Base-by-base conservation (phyloP, 352 stramenopile species). In the Elongisporangium prolatum region DNA sequence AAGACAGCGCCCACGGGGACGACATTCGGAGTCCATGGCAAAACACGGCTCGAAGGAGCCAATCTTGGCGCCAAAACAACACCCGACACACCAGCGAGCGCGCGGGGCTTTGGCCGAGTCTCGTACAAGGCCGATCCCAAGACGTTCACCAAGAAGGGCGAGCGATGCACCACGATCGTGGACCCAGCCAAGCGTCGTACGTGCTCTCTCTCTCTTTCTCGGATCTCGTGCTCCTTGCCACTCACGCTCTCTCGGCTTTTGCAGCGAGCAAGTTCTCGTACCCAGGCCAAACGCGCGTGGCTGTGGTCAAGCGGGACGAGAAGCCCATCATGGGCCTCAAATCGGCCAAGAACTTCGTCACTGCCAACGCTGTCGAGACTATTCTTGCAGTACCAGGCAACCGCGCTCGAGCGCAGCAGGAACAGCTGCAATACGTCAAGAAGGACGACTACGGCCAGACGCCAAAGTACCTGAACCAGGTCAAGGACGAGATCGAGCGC, bases 371-470 rank as follows among this genome's bases (percentile, higher is more conserved):
- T 9, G 85, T 98, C 3, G 91, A 98, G 68, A 83, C 77, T 1
- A 98, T 98, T 57, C 72, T 97, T 11, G 64, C 88, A 38, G 73
- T 91, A 49, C 82, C 85, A 0, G 79, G 76, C 14, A 79, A 79
- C 50, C 78, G 85, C 11, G 79, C 75, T 2, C 74, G 71, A 4
- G 71, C 65, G 55, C 90, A 67, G 59, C 80, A 84, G 8, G 73
- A 88, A 3, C 71, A 87, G 20, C 75, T 84, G 24, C 77, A 94
- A 50, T 97, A 97, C 63, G 58, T 83, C 51, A 76, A 85, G 51
- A 97, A 97, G 58, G 86, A 97, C 57, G 92, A 98, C 61, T 98
- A 95, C 64, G 94, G 91, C 52, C 86, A 97, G 52, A 81, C 98
- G 24, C 94, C 94, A 11, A 77, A 83, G 44, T 98, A 98, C 68